A percentile compares a stretch with the other conserved stretches of the same genome.
phyloP scores from a whole-genome alignment of 2,329 filamentous ascomycete genomes.

The Stemphylium beticola region DNA sequence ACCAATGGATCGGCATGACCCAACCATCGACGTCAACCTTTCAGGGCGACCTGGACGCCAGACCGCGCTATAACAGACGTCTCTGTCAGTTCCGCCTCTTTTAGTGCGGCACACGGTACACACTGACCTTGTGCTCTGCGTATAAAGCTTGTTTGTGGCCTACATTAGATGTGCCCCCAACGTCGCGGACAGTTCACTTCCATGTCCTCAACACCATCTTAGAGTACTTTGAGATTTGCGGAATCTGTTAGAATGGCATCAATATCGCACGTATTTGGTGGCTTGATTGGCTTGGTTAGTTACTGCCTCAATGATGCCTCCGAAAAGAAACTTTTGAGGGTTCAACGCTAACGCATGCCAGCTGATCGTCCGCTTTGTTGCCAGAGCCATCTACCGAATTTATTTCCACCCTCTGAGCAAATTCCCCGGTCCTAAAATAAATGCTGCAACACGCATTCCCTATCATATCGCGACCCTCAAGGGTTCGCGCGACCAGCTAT shows the following conservation, averaged over 20 bases:
- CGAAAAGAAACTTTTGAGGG: neutral
- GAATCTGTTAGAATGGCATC: constrained; percentile 4
- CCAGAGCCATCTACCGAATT: constrained; percentile 43
- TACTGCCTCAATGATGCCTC: neutral
- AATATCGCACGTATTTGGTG: constrained; percentile 3
- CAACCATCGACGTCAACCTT: constrained; percentile 1
- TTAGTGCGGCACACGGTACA: neutral
- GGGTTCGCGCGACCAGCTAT: constrained; percentile 28
- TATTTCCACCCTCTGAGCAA: constrained; percentile 47
- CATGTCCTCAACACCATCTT: constrained; percentile 10
- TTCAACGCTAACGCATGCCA: constrained; percentile 10
- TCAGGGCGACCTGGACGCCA: neutral
- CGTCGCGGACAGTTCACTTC: neutral
- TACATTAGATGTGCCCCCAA: neutral
- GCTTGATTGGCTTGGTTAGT: constrained; percentile 11
- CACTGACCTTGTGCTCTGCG: neutral
- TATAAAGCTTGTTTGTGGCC: constrained; percentile 2
- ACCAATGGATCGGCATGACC: neutral
- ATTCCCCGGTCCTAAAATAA: constrained; percentile 52
- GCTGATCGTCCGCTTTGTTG: constrained; percentile 22
- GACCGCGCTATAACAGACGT: neutral
- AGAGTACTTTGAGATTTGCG: neutral
- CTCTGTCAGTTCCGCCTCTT: neutral
- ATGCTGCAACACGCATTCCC: constrained; percentile 46
- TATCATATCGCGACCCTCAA: constrained; percentile 29